A percentile compares a stretch with the other conserved stretches of the same genome.
Evolutionary conservation across 495 filamentous ascomycete genomes (phyloP).

Genomic region (Podospora australis): DNA sequence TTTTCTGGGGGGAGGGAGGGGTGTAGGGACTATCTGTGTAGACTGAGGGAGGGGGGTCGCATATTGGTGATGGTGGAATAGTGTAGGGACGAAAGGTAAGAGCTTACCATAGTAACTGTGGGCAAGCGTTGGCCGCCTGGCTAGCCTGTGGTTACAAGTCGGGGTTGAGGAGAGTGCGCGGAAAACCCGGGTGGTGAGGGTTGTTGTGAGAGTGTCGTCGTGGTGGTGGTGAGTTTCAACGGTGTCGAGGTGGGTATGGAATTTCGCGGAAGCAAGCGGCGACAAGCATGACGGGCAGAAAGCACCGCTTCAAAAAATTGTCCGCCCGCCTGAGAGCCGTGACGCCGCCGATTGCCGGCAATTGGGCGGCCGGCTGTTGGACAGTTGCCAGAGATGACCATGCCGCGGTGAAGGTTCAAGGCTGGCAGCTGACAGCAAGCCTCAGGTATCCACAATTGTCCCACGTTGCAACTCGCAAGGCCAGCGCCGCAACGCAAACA

Average conservation of each 20-base stretch:
- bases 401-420: neutral
- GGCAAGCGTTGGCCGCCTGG: conserved; percentile 15
- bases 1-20: too few relatives aligned
- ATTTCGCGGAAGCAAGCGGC: conserved; percentile 7
- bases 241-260: conserved; percentile 6
- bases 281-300: conserved; percentile 12
- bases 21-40: neutral
- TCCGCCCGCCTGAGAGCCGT: conserved; percentile 9
- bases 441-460: neutral
- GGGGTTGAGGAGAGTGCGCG: too few relatives aligned
- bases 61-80: too few relatives aligned
- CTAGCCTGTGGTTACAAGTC: conserved; percentile 11
- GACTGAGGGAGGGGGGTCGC: neutral
- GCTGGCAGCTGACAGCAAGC: neutral
- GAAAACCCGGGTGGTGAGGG: too few relatives aligned
- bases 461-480: too few relatives aligned
- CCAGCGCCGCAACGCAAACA: neutral
- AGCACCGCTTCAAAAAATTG: conserved; percentile 19
- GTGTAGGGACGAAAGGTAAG: neutral
- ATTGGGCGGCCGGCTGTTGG: conserved; percentile 6
- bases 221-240: conserved; percentile 1
- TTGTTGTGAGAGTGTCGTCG: neutral
- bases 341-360: conserved; percentile 24
- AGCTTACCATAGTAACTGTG: conserved; percentile 16
- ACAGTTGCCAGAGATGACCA: too few relatives aligned